Conservation (phyloP, 208 protist species). For the Polymyxa betae region DNA sequence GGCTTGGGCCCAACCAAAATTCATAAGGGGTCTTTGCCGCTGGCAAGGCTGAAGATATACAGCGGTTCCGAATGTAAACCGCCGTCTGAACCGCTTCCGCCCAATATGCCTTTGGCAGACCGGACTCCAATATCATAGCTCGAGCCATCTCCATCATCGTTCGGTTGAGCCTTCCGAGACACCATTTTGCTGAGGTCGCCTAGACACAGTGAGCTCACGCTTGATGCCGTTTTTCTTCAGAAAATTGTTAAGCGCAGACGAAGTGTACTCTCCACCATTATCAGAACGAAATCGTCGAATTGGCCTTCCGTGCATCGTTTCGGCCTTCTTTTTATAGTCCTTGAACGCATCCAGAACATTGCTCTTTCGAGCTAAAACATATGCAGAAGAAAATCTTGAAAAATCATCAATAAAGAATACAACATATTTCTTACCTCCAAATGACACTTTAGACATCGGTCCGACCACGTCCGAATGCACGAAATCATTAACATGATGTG, state of each 20-base stretch:
- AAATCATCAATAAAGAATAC: conserved; percentile 37
- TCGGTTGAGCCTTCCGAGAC: conserved; percentile 9
- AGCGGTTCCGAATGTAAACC: conserved; percentile 31
- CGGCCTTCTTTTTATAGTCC: neutral
- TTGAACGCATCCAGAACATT: conserved; percentile 23
- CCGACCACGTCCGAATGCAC: conserved; percentile 46
- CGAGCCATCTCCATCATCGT: conserved; percentile 28
- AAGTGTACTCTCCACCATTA: conserved; percentile 43
- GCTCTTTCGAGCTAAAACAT: neutral
- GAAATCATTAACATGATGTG: neutral
- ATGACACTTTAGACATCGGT: neutral
- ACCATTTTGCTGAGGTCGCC: conserved; percentile 24
- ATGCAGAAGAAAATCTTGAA: neutral
- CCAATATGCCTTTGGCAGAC: conserved; percentile 11
- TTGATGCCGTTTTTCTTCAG: neutral
- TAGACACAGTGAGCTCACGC: neutral
- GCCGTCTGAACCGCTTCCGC: conserved; percentile 37
- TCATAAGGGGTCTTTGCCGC: neutral
- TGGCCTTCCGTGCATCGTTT: neutral
- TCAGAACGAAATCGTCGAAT: neutral
- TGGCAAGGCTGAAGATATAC: neutral
- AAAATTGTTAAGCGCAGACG: neutral
- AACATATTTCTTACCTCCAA: conserved; percentile 17
- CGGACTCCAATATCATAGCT: neutral
- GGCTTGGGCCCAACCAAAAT: neutral